Percentiles rank a stretch among this genome's conserved stretches.
Evolutionary conservation across 306 rosid genomes (phyloP).

Genomic region (Spatholobus suberectus): DNA sequence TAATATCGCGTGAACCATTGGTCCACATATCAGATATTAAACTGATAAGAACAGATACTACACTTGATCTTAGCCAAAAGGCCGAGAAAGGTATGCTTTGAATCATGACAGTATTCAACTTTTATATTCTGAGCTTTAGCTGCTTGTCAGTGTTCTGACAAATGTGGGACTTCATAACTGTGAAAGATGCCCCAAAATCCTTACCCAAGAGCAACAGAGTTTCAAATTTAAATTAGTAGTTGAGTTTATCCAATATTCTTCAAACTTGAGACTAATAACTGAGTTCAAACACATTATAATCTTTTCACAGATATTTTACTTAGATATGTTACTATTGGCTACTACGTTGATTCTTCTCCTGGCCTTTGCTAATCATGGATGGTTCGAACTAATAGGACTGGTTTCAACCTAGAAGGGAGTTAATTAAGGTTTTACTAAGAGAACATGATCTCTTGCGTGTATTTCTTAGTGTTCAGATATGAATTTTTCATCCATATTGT

Average conservation of each 20-base stretch:
- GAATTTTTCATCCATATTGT: no score
- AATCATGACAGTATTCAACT: rapidly evolving
- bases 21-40: constrained; percentile 43
- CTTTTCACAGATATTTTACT: not conserved
- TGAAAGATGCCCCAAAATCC: not conserved
- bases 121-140: not conserved
- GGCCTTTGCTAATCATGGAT: not conserved
- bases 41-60: constrained; percentile 47
- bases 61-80: constrained; percentile 49
- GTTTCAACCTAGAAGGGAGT: not conserved
- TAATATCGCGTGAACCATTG: constrained; percentile 21
- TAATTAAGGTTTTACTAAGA: no score
- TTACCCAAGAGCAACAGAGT: not conserved
- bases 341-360: not conserved
- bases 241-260: not conserved
- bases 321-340: not conserved
- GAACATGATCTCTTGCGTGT: no score
- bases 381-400: not conserved
- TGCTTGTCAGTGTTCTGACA: not conserved
- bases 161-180: not conserved
- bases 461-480: not conserved
- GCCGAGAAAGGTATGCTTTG: constrained; percentile 36
- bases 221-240: not conserved
- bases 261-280: not conserved
- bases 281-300: not conserved